phyloP scores from a whole-genome alignment of 2,329 filamentous ascomycete species.

The Colletotrichum endophyticum region DNA sequence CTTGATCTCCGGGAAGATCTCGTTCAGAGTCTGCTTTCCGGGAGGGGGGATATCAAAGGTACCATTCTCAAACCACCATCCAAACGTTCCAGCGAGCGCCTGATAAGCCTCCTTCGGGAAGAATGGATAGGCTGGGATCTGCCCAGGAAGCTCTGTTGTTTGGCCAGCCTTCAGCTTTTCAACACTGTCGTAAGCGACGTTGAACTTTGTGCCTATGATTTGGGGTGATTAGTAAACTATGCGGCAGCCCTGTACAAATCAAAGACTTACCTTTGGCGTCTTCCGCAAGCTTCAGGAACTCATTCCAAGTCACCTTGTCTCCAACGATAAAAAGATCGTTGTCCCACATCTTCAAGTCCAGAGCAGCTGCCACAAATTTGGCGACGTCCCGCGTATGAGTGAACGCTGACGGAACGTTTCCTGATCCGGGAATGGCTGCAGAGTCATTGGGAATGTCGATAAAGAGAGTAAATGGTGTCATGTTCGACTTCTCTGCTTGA shows the following conservation, averaged over 20 bases:
- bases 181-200: slow-evolving; percentile 35
- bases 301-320: slow-evolving; percentile 47
- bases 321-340: slow-evolving; percentile 38
- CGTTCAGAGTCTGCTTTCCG: slow-evolving; percentile 23
- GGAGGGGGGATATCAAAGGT: slow-evolving; percentile 18
- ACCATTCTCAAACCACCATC: slow-evolving; percentile 24
- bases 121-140: slow-evolving; percentile 28
- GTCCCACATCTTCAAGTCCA: slow-evolving; percentile 50
- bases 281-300: slow-evolving; percentile 43
- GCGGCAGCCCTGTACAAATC: not conserved
- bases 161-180: slow-evolving; percentile 36
- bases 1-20: slow-evolving; percentile 26
- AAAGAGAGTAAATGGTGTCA: slow-evolving; percentile 42
- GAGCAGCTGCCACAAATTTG: slow-evolving; percentile 43
- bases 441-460: slow-evolving; percentile 47
- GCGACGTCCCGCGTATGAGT: slow-evolving; percentile 56
- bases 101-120: slow-evolving; percentile 28
- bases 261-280: slow-evolving; percentile 38
- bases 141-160: slow-evolving; percentile 35
- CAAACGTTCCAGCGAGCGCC: slow-evolving; percentile 23
- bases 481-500: slow-evolving; percentile 39
- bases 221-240: not conserved
- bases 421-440: slow-evolving; percentile 54
- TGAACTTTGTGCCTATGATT: slow-evolving; percentile 33
- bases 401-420: slow-evolving; percentile 46